Conservation (phyloP, 805 yeast genomes). For the Yamadazyma ubonensis region DNA sequence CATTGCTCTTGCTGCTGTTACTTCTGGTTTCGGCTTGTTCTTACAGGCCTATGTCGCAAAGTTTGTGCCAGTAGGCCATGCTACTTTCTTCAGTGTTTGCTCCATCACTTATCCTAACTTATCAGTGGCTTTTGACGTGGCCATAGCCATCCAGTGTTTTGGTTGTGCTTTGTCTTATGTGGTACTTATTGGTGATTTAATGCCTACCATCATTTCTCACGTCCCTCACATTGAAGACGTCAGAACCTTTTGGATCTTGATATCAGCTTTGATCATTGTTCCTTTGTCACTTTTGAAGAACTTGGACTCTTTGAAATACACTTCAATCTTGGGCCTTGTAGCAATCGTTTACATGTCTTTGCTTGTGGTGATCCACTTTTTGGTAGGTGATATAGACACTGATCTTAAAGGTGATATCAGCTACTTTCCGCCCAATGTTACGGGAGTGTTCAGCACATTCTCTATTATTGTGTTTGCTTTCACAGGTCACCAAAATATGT, state of each 20-base stretch:
- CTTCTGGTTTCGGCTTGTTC: slow-evolving; percentile 68
- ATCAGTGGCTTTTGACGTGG: slow-evolving; percentile 68
- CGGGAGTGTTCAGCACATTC: slow-evolving; percentile 60
- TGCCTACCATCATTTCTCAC: slow-evolving; percentile 55
- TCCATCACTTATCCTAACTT: slow-evolving; percentile 63
- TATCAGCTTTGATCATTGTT: slow-evolving; percentile 42
- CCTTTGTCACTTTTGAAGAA: slow-evolving; percentile 74
- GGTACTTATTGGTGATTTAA: slow-evolving; percentile 75
- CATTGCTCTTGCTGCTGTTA: slow-evolving; percentile 58
- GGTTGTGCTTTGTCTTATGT: slow-evolving; percentile 76
- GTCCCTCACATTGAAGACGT: slow-evolving; percentile 25
- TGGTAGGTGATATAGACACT: slow-evolving; percentile 52
- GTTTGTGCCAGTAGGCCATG: slow-evolving; percentile 55
- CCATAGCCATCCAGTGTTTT: slow-evolving; percentile 75
- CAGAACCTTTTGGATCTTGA: slow-evolving; percentile 61
- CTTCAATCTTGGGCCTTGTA: slow-evolving; percentile 77
- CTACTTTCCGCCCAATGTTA: slow-evolving; percentile 41
- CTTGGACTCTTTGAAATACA: slow-evolving; percentile 79
- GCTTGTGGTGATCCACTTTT: slow-evolving; percentile 70
- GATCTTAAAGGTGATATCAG: slow-evolving; percentile 28
- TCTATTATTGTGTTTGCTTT: slow-evolving; percentile 94
- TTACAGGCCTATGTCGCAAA: slow-evolving; percentile 60
- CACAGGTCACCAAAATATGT: slow-evolving; percentile 96
- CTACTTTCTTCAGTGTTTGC: slow-evolving; percentile 72
- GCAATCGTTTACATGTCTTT: slow-evolving; percentile 77